Evolutionary conservation across 345 rosid genomes (phyloP).

Genomic region (Pelargonium nanum): DNA sequence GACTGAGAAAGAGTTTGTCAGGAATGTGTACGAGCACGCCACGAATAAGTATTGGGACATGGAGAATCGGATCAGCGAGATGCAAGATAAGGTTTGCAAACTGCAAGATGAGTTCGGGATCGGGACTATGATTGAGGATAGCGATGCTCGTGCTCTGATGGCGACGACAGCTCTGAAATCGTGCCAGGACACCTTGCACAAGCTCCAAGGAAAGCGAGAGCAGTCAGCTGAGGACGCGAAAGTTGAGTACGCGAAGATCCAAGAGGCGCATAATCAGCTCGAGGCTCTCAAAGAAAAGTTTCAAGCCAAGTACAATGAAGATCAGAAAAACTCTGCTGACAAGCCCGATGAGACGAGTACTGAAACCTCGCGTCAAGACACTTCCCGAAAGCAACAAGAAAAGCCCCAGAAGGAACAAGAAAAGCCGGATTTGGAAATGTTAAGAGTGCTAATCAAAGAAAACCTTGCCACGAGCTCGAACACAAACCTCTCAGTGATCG

Average conservation of each 20-base stretch:
- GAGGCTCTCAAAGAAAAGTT: slow-evolving; percentile 24
- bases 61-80: slow-evolving; percentile 44
- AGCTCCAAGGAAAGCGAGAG: slow-evolving; percentile 50
- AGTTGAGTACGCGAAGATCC: slow-evolving; percentile 39
- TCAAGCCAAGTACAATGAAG: slow-evolving; percentile 9
- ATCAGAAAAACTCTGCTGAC: slow-evolving; percentile 9
- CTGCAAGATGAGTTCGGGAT: slow-evolving; percentile 77
- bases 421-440: slow-evolving; percentile 16
- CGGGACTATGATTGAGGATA: slow-evolving; percentile 43
- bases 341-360: slow-evolving; percentile 13
- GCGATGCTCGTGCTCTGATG: slow-evolving; percentile 73
- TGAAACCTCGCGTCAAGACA: slow-evolving; percentile 1
- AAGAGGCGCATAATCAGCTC: slow-evolving; percentile 33
- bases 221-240: slow-evolving; percentile 39
- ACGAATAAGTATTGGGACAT: slow-evolving; percentile 44
- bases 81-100: slow-evolving; percentile 43
- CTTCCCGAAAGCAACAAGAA: not conserved
- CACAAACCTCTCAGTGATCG: slow-evolving; percentile 29
- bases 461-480: slow-evolving; percentile 21
- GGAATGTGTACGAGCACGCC: slow-evolving; percentile 44
- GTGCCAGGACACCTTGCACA: slow-evolving; percentile 48
- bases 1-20: slow-evolving; percentile 68
- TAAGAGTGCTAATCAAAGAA: slow-evolving; percentile 22
- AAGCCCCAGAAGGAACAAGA: not conserved
- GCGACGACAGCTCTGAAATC: slow-evolving; percentile 59